Conservation (phyloP, 495 filamentous ascomycete species). For the Diplogelasinospora grovesii region DNA sequence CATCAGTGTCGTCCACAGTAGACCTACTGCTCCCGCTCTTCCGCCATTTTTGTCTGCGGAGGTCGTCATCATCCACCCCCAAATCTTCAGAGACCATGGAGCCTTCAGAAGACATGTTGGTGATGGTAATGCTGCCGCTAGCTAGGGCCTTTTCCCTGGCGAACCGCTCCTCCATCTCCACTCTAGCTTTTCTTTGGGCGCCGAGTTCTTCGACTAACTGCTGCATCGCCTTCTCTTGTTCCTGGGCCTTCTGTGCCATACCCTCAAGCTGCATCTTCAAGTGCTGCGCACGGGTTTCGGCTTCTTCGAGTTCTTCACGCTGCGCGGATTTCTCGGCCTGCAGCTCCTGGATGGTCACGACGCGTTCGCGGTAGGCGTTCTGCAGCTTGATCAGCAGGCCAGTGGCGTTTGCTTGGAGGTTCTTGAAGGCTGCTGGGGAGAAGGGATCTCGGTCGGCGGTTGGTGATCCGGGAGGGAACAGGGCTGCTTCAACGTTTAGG, state of each 20-base stretch:
- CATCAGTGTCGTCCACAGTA: slow-evolving; percentile 41
- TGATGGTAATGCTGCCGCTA: slow-evolving; percentile 9
- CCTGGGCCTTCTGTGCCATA: slow-evolving; percentile 60
- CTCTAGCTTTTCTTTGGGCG: slow-evolving; percentile 49
- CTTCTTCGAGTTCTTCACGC: slow-evolving; percentile 67
- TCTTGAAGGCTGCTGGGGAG: slow-evolving; percentile 62
- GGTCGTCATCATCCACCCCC: slow-evolving; percentile 44
- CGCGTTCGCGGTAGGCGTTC: slow-evolving; percentile 60
- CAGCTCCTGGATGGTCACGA: slow-evolving; percentile 51
- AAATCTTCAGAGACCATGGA: slow-evolving; percentile 44
- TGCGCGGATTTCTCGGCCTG: slow-evolving; percentile 57
- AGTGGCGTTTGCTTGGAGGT: slow-evolving; percentile 61
- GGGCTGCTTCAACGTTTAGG: slow-evolving; percentile 55
- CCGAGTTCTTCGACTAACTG: slow-evolving; percentile 57
- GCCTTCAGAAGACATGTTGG: slow-evolving; percentile 11
- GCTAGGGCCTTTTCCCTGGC: too few relatives aligned
- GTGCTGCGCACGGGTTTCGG: slow-evolving; percentile 57
- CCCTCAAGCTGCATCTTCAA: slow-evolving; percentile 71
- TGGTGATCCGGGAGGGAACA: slow-evolving; percentile 46
- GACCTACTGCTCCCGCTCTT: slow-evolving; percentile 45
- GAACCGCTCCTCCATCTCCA: slow-evolving; percentile 39
- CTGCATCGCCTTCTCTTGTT: slow-evolving; percentile 60
- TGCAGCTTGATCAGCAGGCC: slow-evolving; percentile 60
- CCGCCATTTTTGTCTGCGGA: slow-evolving; percentile 40
- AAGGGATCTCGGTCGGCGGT: slow-evolving; percentile 40